Evolutionary conservation across 148 eudicot genomes (phyloP), one percentile per base, ranked within the genome.

Genomic region (Heliosperma pusillum): DNA sequence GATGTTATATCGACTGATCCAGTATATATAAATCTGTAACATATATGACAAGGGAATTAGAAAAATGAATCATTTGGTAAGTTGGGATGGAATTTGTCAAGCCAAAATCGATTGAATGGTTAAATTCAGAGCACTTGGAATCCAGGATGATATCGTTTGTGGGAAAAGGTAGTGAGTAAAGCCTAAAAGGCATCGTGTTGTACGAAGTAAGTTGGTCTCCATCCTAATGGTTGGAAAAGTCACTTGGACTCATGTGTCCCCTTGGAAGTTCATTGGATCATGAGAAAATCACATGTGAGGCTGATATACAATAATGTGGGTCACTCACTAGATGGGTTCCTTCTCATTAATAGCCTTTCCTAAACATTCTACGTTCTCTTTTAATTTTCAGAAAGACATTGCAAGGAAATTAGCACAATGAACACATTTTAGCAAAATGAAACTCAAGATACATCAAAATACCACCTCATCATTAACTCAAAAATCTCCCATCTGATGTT

Each of bases 381-480:
- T 36, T 6, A 10, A 36, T 36, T 36, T 36, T 36, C 7, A 6
- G 42, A 36, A 36, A 36, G 42, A 36, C 42, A 36, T 36, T 36
- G 12, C 53, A 47, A 10, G 17, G 53, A 17, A 21, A 42, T 52
- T 70, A 63, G 36, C 55, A 60, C 21, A 30, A n/a, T 17, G 47
- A 25, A 69, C 56, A 36, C 24, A 1, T 45, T 47, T 9, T 12
- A 74, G 78, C 36, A 58, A 11, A 29, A 1, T 44, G 21, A 11
- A 61, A 69, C 50, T 4, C 12, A 21, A 36, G 40, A 20, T 42
- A 29, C 33, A 20, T 20, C 66, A 5, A 50, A 17, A 73, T 57
- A 21, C 69, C 29, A 93, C 98, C 97, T 91, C 97, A 93, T 93
- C 98, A 93, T 93, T 85, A 93, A 81, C 79, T 93, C 92, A 76